Evolutionary conservation across 1,139 yeast species (phyloP).

Genomic region (Nematodospora anomalae): DNA sequence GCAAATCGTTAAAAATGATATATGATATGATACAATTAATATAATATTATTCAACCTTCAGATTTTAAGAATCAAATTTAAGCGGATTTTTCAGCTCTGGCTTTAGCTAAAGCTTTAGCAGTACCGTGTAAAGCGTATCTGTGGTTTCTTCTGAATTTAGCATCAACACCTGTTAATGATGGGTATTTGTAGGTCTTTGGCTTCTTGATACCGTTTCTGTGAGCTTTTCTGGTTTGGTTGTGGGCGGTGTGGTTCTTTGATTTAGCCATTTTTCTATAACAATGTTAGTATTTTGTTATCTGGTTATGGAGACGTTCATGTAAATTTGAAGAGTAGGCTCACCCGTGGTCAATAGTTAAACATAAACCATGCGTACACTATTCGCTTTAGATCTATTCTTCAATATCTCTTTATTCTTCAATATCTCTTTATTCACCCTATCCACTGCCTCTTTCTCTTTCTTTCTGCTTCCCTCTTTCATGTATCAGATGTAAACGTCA

Average conservation of each 20-base stretch:
- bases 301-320: too few relatives aligned
- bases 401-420: too few relatives aligned
- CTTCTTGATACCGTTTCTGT: slow-evolving; percentile 99
- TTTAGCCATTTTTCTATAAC: slow-evolving; percentile 74
- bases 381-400: too few relatives aligned
- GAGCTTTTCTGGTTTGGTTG: slow-evolving; percentile 99
- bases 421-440: too few relatives aligned
- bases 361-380: too few relatives aligned
- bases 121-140: slow-evolving; percentile 98
- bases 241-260: slow-evolving; percentile 99
- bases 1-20: slow-evolving; percentile 21
- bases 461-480: too few relatives aligned
- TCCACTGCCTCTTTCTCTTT: too few relatives aligned
- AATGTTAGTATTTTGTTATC: slow-evolving; percentile 27
- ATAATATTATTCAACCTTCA: not conserved
- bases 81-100: slow-evolving; percentile 50
- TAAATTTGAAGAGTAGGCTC: not conserved
- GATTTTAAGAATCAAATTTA: slow-evolving; percentile 15
- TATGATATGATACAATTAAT: slow-evolving; percentile 13
- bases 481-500: too few relatives aligned
- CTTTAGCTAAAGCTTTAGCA: slow-evolving; percentile 87
- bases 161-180: slow-evolving; percentile 97
- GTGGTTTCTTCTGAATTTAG: slow-evolving; percentile 99
- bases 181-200: slow-evolving; percentile 98
- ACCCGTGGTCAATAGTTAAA: too few relatives aligned